Evolutionary conservation across 805 yeast genomes (phyloP), one percentile per base, ranked within the genome.

Genomic region (Priceomyces fermenticarens): DNA sequence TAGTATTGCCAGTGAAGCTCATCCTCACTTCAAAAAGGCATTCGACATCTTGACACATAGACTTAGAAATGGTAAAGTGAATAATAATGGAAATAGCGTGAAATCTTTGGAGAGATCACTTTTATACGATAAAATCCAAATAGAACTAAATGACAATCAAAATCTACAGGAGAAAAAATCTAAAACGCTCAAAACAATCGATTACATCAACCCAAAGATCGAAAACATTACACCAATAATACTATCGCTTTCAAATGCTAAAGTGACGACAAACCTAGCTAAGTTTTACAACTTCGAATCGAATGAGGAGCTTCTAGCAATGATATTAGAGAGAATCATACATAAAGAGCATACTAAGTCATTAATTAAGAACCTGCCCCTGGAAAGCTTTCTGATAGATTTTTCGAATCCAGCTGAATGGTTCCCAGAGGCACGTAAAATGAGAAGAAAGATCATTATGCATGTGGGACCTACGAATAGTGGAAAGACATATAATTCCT

Each of bases 381-480:
- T n/a, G 11, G 38, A 43, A 36, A 30, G 39, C 23, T 40, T 45
- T 13, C 38, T 43, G 13, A 51, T 63, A 5, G 70, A 64, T 36
- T 52, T 62, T 13, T 54, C 62, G 3, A 58, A 66, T 39, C 74
- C 75, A 7, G 67, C 70, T 3, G 66, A 66, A 48, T 85, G 95
- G 89, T 93, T 73, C 53, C 96, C 98, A 0, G 80, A 73, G 34
- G 95, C 99, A 0, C 71, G 98, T 30, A 77, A 80, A 47, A 70
- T 88, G 67, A 81, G 80, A 47, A 70, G 99, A 30, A 82, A 84
- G 38, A 73, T 93, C 36, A 75, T 85, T n/a, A 77, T 93, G 81
- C 99, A 93, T 58, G 87, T 93, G 9, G 99, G 99, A 0, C 99
- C 99, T 1, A 93, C 99, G 0, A 93, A 93, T 59, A 83, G 93